These are phyloP conservation scores for Hirsutella thompsonii DNA, from an alignment of 2,329 filamentous ascomycete species.

Conservation along the genomic window DNA sequence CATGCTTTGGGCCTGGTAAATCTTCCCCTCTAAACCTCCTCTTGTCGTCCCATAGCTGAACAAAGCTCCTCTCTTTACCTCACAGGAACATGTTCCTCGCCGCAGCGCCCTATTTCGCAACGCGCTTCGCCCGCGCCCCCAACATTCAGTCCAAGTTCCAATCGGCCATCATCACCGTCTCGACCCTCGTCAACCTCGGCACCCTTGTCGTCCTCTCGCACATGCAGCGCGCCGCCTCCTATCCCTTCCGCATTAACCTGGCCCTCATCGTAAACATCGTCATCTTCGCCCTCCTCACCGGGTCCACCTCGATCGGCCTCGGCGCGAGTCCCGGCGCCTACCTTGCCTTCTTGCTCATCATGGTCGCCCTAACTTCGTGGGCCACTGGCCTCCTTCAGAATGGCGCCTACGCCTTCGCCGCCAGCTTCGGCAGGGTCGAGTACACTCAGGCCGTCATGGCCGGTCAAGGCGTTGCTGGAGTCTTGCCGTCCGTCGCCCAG, in stretches of 20 bases:
- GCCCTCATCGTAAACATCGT: conserved; percentile 66
- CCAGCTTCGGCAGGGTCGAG: conserved; percentile 70
- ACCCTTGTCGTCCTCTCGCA: conserved; percentile 67
- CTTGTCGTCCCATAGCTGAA: background rate
- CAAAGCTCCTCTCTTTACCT: background rate
- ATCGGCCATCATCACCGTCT: conserved; percentile 75
- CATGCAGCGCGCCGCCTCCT: conserved; percentile 71
- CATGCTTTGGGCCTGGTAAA: conserved; percentile 96
- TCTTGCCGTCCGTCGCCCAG: conserved; percentile 77
- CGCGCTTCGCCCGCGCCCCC: conserved; percentile 57
- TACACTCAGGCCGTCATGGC: conserved; percentile 97
- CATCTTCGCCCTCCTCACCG: conserved; percentile 64
- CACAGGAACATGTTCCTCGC: conserved; percentile 95
- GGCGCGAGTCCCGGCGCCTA: conserved; percentile 51
- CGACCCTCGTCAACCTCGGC: conserved; percentile 68
- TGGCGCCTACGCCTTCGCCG: conserved; percentile 83
- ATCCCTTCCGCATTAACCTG: conserved; percentile 71
- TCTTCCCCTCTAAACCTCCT: background rate
- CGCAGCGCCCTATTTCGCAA: conserved; percentile 83
- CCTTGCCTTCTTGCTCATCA: conserved; percentile 68
- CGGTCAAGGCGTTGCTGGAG: conserved; percentile 83
- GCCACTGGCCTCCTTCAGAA: conserved; percentile 85
- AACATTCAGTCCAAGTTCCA: conserved; percentile 77
- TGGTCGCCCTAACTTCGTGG: conserved; percentile 67
- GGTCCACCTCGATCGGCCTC: conserved; percentile 62